These are phyloP conservation scores for Penstemon davidsonii DNA, from an alignment of 257 asterid genomes.

Conservation along the genomic window DNA sequence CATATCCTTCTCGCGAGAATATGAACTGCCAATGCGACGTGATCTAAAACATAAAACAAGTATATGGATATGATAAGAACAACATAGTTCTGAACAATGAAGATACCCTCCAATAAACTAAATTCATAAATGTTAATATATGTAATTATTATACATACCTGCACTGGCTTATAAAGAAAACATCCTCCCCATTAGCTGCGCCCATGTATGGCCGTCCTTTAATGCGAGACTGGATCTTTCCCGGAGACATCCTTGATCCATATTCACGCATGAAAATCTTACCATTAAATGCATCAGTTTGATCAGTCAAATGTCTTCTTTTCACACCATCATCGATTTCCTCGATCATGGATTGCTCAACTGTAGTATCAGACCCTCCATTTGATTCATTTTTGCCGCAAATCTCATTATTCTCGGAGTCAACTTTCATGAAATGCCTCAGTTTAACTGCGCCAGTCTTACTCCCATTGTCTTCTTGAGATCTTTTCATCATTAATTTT, in stretches of 20 bases:
- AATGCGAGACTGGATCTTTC: constrained; percentile 50
- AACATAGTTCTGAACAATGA: not conserved
- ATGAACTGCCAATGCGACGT: constrained; percentile 36
- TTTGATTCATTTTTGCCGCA: constrained; percentile 47
- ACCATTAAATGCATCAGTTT: constrained; percentile 31
- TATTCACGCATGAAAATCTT: constrained; percentile 38
- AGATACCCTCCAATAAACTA: not conserved
- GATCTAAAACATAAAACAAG: constrained; percentile 36
- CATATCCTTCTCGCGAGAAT: constrained; percentile 49
- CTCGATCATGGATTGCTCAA: constrained; percentile 39
- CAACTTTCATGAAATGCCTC: constrained; percentile 36
- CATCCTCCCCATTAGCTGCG: constrained; percentile 37
- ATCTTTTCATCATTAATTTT: constrained; percentile 26
- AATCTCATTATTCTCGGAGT: constrained; percentile 31
- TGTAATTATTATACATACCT: constrained; percentile 39
- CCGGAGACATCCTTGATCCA: constrained; percentile 41
- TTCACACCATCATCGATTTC: constrained; percentile 35
- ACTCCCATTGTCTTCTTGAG: constrained; percentile 30
- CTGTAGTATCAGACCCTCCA: constrained; percentile 58
- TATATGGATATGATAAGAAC: constrained; percentile 3
- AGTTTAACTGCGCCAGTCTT: constrained; percentile 31
- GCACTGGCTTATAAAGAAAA: constrained; percentile 37
- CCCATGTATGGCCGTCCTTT: constrained; percentile 51
- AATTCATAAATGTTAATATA: not conserved
- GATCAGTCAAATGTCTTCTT: constrained; percentile 37